Conservation (phyloP, 768 basidiomycete genomes). For the Coprinellus micaceus region DNA sequence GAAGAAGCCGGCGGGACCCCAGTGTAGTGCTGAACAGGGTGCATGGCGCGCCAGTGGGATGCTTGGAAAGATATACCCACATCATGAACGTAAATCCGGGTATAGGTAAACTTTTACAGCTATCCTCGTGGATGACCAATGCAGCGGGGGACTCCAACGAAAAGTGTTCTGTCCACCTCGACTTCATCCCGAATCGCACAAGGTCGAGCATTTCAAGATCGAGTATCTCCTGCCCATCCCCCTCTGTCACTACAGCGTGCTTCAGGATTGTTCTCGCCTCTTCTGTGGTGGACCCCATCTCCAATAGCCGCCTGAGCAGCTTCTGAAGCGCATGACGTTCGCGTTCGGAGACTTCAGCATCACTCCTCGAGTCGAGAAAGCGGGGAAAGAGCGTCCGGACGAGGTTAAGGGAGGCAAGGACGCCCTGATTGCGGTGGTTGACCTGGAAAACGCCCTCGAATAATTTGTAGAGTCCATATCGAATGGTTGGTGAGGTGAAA, state of each 20-base stretch:
- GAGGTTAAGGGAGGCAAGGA: slow-evolving; percentile 58
- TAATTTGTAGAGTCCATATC: slow-evolving; percentile 54
- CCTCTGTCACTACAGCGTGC: slow-evolving; percentile 43
- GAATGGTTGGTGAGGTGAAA: slow-evolving; percentile 27
- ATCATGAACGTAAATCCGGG: slow-evolving; percentile 72
- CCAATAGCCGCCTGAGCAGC: slow-evolving; percentile 63
- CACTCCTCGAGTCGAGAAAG: slow-evolving; percentile 30
- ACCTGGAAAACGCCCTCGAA: slow-evolving; percentile 58
- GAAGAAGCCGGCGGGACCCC: slow-evolving; percentile 30
- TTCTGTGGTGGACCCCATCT: slow-evolving; percentile 66
- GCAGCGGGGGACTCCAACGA: slow-evolving; percentile 58
- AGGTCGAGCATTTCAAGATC: slow-evolving; percentile 68
- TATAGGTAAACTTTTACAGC: slow-evolving; percentile 46
- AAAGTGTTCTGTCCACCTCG: slow-evolving; percentile 77
- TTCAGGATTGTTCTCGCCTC: slow-evolving; percentile 67
- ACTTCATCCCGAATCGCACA: slow-evolving; percentile 66
- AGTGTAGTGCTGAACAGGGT: slow-evolving; percentile 36
- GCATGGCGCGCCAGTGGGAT: slow-evolving; percentile 32
- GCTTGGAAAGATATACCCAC: slow-evolving; percentile 46
- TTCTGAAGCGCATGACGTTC: slow-evolving; percentile 59
- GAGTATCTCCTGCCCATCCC: slow-evolving; percentile 40
- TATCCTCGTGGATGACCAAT: slow-evolving; percentile 42
- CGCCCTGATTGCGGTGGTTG: slow-evolving; percentile 67
- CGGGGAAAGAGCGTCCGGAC: slow-evolving; percentile 49
- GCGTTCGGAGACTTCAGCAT: slow-evolving; percentile 29